Conservation (phyloP, 345 rosid genomes). For the sweet orange (Citrus sinensis) region DNA sequence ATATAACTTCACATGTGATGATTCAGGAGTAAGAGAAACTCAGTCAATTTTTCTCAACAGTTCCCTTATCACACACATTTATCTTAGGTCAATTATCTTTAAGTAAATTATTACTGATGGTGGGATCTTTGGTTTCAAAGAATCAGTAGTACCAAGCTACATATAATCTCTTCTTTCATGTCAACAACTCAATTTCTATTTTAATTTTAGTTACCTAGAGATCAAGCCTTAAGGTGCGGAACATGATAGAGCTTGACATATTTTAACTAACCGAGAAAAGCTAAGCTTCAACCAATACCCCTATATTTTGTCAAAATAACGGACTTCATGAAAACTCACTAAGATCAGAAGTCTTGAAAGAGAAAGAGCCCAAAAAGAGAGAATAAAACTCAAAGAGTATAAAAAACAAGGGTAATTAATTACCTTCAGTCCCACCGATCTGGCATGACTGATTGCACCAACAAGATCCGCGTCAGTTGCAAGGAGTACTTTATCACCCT, state of each 20-base stretch:
- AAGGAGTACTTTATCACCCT: slow-evolving; percentile 86
- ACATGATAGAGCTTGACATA: not conserved
- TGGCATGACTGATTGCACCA: slow-evolving; percentile 65
- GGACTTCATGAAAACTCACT: not conserved
- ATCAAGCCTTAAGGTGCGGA: too few relatives aligned
- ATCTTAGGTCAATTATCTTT: too few relatives aligned
- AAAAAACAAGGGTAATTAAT: not conserved
- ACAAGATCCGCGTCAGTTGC: slow-evolving; percentile 69
- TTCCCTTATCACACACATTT: too few relatives aligned
- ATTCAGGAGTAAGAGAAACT: too few relatives aligned
- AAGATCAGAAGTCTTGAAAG: not conserved
- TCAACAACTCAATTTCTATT: too few relatives aligned
- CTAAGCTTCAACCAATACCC: not conserved
- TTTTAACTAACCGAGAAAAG: not conserved
- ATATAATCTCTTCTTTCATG: too few relatives aligned
- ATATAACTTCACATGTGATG: too few relatives aligned
- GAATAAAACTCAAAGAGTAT: not conserved
- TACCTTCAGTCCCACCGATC: slow-evolving; percentile 74
- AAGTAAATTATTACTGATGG: too few relatives aligned
- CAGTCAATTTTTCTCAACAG: too few relatives aligned
- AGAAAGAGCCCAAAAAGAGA: not conserved
- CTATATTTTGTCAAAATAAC: not conserved
- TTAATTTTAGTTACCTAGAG: too few relatives aligned
- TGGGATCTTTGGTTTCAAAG: too few relatives aligned
- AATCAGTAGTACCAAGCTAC: too few relatives aligned